Percentiles rank a stretch among this genome's conserved stretches.
Conservation (phyloP, 2,329 filamentous ascomycete species). For the Emergomyces africanus region DNA sequence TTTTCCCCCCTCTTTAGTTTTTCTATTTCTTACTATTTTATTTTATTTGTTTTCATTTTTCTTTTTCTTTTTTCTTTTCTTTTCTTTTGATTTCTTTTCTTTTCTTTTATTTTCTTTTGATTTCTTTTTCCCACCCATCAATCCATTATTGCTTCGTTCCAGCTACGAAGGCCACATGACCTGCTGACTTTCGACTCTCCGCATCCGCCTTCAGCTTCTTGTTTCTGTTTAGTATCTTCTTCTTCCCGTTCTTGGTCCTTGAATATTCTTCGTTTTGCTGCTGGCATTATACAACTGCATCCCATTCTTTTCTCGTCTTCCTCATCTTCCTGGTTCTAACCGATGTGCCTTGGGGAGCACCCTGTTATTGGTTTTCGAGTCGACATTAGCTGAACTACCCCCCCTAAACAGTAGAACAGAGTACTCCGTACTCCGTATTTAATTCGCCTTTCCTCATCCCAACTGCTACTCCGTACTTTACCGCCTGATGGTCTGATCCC, state of each 20-base stretch:
- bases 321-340: not conserved
- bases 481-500: not conserved
- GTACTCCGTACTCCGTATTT: too few relatives aligned
- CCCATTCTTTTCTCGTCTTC: not conserved
- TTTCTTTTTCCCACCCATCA: too few relatives aligned
- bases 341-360: not conserved
- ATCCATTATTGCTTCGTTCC: too few relatives aligned
- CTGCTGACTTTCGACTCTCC: not conserved
- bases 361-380: not conserved
- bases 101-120: too few relatives aligned
- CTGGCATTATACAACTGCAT: too few relatives aligned
- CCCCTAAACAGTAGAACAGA: too few relatives aligned
- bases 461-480: not conserved
- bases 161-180: slow-evolving; percentile 1
- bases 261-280: not conserved
- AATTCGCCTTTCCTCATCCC: not conserved
- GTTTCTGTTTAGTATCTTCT: not conserved
- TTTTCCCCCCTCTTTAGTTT: not conserved
- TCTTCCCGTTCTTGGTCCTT: not conserved
- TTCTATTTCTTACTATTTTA: not conserved
- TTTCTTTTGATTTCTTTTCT: too few relatives aligned
- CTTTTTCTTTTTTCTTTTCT: too few relatives aligned
- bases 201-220: not conserved
- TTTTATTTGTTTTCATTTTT: too few relatives aligned
- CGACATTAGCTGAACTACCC: not conserved